A percentile compares a stretch with the other conserved stretches of the same genome.
Evolutionary conservation across 306 rosid genomes (phyloP).

Genomic region (Malus fusca): DNA sequence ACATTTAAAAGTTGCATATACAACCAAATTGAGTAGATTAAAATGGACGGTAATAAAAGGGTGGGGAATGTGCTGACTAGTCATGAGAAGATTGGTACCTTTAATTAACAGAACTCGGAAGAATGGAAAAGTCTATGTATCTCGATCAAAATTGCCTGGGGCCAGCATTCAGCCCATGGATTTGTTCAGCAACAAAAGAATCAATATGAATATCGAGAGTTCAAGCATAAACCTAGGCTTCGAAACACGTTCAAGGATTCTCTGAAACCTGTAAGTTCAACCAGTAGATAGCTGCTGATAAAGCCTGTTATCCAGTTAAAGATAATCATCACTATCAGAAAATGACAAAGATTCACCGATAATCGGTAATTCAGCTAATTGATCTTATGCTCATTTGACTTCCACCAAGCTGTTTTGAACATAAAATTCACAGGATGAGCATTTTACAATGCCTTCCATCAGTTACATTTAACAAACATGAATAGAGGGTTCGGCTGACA

Average conservation of each 20-base stretch:
- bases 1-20: not conserved
- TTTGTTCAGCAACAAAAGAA: slow-evolving; percentile 35
- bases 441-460: not conserved
- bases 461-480: not conserved
- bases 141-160: slow-evolving; percentile 9
- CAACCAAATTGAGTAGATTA: not conserved
- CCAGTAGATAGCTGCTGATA: slow-evolving; percentile 98
- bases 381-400: not conserved
- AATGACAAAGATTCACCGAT: slow-evolving; percentile 6
- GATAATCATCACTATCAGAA: slow-evolving; percentile 66
- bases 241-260: slow-evolving; percentile 15
- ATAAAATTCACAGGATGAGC: not conserved
- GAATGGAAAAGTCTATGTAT: not conserved
- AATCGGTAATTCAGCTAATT: slow-evolving; percentile 3
- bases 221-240: slow-evolving; percentile 33
- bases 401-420: not conserved
- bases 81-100: slow-evolving; percentile 16
- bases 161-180: slow-evolving; percentile 25
- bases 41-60: not conserved
- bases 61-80: not conserved
- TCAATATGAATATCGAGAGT: slow-evolving; percentile 30
- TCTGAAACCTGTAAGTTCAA: slow-evolving; percentile 65
- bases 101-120: not conserved
- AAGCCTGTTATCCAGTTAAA: slow-evolving; percentile 94
- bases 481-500: not conserved